Base-by-base conservation (phyloP, 2,329 filamentous ascomycete genomes). In the Lasiodiplodia sp. region DNA sequence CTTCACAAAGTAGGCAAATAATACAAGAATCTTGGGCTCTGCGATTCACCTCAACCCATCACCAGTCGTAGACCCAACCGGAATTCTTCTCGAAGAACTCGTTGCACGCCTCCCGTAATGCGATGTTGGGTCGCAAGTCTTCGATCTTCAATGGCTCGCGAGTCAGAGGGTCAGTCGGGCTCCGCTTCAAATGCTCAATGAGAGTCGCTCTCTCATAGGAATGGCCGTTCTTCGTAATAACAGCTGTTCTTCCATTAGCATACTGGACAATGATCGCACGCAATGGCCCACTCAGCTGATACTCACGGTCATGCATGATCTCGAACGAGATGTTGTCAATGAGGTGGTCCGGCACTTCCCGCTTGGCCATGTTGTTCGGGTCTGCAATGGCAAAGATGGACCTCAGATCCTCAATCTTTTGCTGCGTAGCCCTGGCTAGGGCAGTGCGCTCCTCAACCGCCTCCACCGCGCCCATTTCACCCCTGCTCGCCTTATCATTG, bases 51-150 rank as follows among this genome's bases (percentile, higher is more conserved):
- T 21, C 28, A 5, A 11, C 34, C 34, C 18, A 31, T 64, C 58
- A 97, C 91, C 92, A 98, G 78, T 97, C 94, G 49, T 92, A 94
- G 0, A 94, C 93, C 92, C 96, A 97, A 11, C 93, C 94, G 28
- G 71, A 74, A 74, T 97, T 97, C 73, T 92, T 84, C 34, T 92
- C 87, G 69, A 97, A 82, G 74, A 97, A 98, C 72, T 96, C 92
- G 56, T 92, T 89, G 76, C 93, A 96, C 0, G 93, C 95, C 66
- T 92, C 87, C 78, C 90, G 93, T 69, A 98, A 83, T 0, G 87
- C 91, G 55, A 96, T 85, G 77, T 98, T 98, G 0, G 93, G 91
- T 52, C 94, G 85, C 66, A 98, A 79, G 55, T 97, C 93, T 1
- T 84, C 82, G 0, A 88, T 83, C 0, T 81, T 81, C 60, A 97